phyloP scores from a whole-genome alignment of 257 asterid species.

The Coffea canephora region DNA sequence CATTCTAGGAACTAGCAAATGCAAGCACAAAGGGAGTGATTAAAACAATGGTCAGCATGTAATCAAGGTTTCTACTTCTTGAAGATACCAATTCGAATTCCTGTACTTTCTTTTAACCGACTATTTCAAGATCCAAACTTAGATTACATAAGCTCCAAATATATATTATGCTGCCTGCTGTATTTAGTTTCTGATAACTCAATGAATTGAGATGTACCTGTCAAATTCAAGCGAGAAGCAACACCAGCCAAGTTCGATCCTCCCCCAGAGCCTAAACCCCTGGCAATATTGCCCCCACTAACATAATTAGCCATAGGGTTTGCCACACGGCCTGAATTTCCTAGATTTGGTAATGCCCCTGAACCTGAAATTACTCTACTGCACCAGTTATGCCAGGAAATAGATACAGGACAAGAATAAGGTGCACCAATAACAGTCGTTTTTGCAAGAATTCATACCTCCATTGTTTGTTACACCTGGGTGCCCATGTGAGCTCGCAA shows the following conservation, averaged over 20 bases:
- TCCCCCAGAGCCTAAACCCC: slow-evolving; percentile 60
- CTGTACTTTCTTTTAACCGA: not conserved
- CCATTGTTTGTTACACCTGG: slow-evolving; percentile 69
- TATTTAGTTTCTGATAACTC: not conserved
- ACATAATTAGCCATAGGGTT: slow-evolving; percentile 67
- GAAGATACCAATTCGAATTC: not conserved
- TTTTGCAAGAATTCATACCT: slow-evolving; percentile 44
- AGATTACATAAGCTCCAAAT: not conserved
- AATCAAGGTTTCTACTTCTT: not conserved
- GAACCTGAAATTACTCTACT: slow-evolving; percentile 45
- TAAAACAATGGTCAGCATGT: not conserved
- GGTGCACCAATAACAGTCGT: not conserved
- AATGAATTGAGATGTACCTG: slow-evolving; percentile 28
- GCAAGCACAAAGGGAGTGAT: not conserved
- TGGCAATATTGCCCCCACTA: slow-evolving; percentile 57
- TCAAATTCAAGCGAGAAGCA: slow-evolving; percentile 71
- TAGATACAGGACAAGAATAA: not conserved
- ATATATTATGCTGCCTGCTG: not conserved
- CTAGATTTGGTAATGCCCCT: slow-evolving; percentile 60
- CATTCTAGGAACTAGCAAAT: not conserved
- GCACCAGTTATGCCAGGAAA: slow-evolving; percentile 21
- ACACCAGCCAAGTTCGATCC: slow-evolving; percentile 68
- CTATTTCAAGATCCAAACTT: not conserved
- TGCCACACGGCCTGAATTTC: slow-evolving; percentile 64
- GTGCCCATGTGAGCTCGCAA: slow-evolving; percentile 71